A percentile compares a stretch with the other conserved stretches of the same genome.
phyloP scores from a whole-genome alignment of 805 yeast genomes.

The Cyberlindnera nakhonratchasimensis region DNA sequence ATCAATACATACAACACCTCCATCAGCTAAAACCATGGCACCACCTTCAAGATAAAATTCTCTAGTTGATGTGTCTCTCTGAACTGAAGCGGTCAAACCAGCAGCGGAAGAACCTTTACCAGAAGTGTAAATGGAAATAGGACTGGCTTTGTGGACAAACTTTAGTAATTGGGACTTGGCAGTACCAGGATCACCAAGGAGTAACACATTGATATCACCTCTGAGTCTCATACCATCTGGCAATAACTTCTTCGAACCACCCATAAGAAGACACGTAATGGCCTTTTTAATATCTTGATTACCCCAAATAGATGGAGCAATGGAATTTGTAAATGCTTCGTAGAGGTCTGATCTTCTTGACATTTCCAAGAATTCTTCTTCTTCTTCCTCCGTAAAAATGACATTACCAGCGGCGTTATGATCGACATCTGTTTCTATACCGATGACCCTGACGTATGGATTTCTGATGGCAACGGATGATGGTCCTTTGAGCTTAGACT shows the following conservation, averaged over 20 bases:
- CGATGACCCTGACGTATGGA: constrained; percentile 85
- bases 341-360: constrained; percentile 83
- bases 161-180: constrained; percentile 95
- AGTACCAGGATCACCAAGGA: constrained; percentile 98
- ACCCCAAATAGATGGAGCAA: constrained; percentile 97
- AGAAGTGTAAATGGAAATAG: constrained; percentile 92
- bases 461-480: constrained; percentile 85
- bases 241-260: constrained; percentile 86
- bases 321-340: constrained; percentile 78
- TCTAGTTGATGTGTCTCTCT: constrained; percentile 80
- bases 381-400: constrained; percentile 87
- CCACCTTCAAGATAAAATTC: constrained; percentile 98
- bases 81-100: constrained; percentile 97
- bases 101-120: constrained; percentile 99
- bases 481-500: constrained; percentile 56
- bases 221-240: constrained; percentile 97
- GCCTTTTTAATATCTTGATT: constrained; percentile 90
- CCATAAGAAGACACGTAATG: constrained; percentile 85
- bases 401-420: constrained; percentile 55
- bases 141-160: constrained; percentile 92
- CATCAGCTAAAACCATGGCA: constrained; percentile 99
- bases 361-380: constrained; percentile 79
- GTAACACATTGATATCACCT: constrained; percentile 92
- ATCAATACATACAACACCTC: constrained; percentile 98
- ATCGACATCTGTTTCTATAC: constrained; percentile 81